Evolutionary conservation across 1,284 basidiomycete species (phyloP).

Genomic region (Macrocystidia cucumis): DNA sequence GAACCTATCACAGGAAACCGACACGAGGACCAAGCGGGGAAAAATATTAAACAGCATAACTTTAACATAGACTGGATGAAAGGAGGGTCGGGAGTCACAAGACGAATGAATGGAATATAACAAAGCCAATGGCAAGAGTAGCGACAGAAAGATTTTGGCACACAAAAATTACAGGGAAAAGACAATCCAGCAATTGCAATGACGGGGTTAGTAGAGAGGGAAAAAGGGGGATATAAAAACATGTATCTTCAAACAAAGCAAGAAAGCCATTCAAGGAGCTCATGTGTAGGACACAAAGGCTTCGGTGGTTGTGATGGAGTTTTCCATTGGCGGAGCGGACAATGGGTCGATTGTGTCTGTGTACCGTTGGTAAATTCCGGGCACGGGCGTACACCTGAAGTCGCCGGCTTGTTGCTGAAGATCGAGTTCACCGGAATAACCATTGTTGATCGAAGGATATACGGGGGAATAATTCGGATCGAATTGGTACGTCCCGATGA

Average conservation of each 20-base stretch:
- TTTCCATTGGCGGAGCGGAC: slow-evolving; percentile 6
- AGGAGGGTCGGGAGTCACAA: not conserved
- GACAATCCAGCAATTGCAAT: not conserved
- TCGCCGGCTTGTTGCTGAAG: slow-evolving; percentile 1
- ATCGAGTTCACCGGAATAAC: not conserved
- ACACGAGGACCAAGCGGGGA: slow-evolving; percentile 2
- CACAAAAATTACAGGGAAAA: no score
- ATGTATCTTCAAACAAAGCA: not conserved
- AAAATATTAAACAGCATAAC: slow-evolving; percentile 13
- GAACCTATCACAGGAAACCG: no score
- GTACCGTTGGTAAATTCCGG: slow-evolving; percentile 5
- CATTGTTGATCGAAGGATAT: not conserved
- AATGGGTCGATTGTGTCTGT: slow-evolving; percentile 4
- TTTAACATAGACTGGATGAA: slow-evolving; percentile 6
- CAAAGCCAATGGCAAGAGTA: slow-evolving; percentile 3
- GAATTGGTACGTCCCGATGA: not conserved
- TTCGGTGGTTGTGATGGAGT: slow-evolving; percentile 5
- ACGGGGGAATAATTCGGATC: not conserved
- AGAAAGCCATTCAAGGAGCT: slow-evolving; percentile 1
- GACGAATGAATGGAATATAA: slow-evolving; percentile 1
- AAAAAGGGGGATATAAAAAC: not conserved
- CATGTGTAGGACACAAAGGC: slow-evolving; percentile 7
- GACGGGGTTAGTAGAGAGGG: not conserved
- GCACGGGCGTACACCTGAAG: slow-evolving; percentile 3
- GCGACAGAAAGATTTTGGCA: no score